These are phyloP conservation scores for Durio zibethinus DNA, from an alignment of 345 rosid genomes.

Conservation along the genomic window DNA sequence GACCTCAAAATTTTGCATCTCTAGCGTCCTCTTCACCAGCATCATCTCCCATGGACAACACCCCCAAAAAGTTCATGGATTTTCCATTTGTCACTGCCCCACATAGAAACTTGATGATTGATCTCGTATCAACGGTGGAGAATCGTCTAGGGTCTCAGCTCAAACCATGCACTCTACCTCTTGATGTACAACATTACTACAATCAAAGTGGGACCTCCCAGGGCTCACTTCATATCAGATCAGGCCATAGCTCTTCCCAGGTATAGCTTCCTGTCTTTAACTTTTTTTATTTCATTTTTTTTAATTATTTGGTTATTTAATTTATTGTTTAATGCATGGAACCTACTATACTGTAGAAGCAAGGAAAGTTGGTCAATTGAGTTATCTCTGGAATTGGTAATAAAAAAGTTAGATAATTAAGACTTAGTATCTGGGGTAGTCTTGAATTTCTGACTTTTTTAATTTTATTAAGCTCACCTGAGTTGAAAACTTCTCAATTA, in stretches of 20 bases:
- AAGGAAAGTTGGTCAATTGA: neutral
- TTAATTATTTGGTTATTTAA: neutral
- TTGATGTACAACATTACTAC: constrained; percentile 52
- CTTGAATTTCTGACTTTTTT: neutral
- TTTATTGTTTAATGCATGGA: neutral
- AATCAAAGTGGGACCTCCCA: constrained; percentile 54
- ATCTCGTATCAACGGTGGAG: constrained; percentile 65
- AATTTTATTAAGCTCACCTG: neutral
- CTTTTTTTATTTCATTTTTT: neutral
- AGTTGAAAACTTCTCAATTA: neutral
- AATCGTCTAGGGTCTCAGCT: constrained; percentile 52
- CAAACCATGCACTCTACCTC: constrained; percentile 60
- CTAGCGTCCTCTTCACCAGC: constrained; percentile 17
- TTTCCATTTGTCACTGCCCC: constrained; percentile 59
- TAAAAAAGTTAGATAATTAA: neutral
- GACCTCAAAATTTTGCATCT: neutral
- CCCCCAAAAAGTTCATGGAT: constrained; percentile 42
- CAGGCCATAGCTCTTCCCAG: constrained; percentile 53
- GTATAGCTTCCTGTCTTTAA: constrained; percentile 8
- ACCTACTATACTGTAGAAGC: neutral
- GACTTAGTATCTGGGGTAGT: neutral
- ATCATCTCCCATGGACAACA: constrained; percentile 31
- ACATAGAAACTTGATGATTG: constrained; percentile 51
- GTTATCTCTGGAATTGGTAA: neutral
- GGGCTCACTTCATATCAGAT: constrained; percentile 59